Evolutionary conservation across 352 stramenopile species (phyloP).

Genomic region (Globisporangium mamillatum): DNA sequence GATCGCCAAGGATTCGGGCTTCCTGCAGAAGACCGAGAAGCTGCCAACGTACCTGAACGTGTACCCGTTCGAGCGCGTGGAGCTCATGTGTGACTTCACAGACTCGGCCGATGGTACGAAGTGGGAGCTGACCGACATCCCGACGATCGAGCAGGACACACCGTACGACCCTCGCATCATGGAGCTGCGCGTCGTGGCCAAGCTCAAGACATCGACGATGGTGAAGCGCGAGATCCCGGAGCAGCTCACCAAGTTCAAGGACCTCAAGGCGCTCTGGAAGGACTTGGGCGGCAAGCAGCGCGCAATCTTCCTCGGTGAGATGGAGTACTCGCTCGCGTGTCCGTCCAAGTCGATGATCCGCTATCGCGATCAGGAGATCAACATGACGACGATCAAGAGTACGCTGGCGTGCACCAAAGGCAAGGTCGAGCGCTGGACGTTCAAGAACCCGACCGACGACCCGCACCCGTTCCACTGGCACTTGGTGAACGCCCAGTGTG

Average conservation of each 20-base stretch:
- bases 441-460: slow-evolving; percentile 76
- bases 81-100: slow-evolving; percentile 62
- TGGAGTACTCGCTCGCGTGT: slow-evolving; percentile 41
- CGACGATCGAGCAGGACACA: slow-evolving; percentile 35
- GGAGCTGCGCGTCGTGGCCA: slow-evolving; percentile 39
- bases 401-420: slow-evolving; percentile 60
- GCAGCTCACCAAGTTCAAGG: slow-evolving; percentile 41
- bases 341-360: slow-evolving; percentile 42
- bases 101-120: slow-evolving; percentile 33
- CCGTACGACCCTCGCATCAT: slow-evolving; percentile 55
- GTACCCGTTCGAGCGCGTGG: slow-evolving; percentile 59
- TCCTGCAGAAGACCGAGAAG: slow-evolving; percentile 37
- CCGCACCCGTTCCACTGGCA: slow-evolving; percentile 79
- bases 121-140: slow-evolving; percentile 46
- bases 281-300: slow-evolving; percentile 49
- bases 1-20: slow-evolving; percentile 66
- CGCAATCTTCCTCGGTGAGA: slow-evolving; percentile 51
- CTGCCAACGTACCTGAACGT: slow-evolving; percentile 29
- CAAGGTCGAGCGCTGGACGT: slow-evolving; percentile 77
- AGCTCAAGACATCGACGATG: slow-evolving; percentile 41
- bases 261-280: slow-evolving; percentile 51
- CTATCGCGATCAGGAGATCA: slow-evolving; percentile 52
- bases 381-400: slow-evolving; percentile 44
- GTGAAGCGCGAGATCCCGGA: slow-evolving; percentile 31
- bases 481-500: slow-evolving; percentile 70